These are phyloP conservation scores for Pythium apleroticum DNA, from an alignment of 352 stramenopile genomes.

Conservation along the genomic window DNA sequence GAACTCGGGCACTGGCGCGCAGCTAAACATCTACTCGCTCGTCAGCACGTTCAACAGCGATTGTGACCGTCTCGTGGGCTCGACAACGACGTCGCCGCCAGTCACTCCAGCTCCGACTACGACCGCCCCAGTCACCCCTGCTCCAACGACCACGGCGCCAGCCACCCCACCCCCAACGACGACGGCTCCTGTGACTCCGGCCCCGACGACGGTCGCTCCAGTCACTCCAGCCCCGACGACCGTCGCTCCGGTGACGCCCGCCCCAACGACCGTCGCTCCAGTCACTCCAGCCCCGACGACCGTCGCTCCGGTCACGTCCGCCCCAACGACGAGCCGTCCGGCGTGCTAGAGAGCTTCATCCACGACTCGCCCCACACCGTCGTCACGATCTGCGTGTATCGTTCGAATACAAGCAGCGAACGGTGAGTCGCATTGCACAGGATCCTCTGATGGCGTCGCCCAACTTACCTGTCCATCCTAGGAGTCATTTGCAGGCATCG, in stretches of 20 bases:
- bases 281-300: too few relatives aligned
- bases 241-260: not conserved
- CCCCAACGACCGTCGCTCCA: not conserved
- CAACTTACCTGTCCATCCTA: too few relatives aligned
- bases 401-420: too few relatives aligned
- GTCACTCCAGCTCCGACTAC: not conserved
- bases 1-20: not conserved
- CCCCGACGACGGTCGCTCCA: not conserved
- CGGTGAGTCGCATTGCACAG: too few relatives aligned
- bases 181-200: not conserved
- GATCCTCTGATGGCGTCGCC: too few relatives aligned
- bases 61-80: not conserved
- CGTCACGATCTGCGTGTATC: too few relatives aligned
- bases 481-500: too few relatives aligned
- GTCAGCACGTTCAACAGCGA: not conserved
- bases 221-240: not conserved
- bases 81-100: not conserved
- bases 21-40: not conserved
- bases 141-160: not conserved
- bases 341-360: not conserved
- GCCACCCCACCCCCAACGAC: not conserved
- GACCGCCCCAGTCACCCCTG: not conserved
- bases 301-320: too few relatives aligned
- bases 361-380: too few relatives aligned
- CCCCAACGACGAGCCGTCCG: not conserved